Conservation (phyloP, 2,329 filamentous ascomycete genomes). For the Trichoderma sp. region DNA sequence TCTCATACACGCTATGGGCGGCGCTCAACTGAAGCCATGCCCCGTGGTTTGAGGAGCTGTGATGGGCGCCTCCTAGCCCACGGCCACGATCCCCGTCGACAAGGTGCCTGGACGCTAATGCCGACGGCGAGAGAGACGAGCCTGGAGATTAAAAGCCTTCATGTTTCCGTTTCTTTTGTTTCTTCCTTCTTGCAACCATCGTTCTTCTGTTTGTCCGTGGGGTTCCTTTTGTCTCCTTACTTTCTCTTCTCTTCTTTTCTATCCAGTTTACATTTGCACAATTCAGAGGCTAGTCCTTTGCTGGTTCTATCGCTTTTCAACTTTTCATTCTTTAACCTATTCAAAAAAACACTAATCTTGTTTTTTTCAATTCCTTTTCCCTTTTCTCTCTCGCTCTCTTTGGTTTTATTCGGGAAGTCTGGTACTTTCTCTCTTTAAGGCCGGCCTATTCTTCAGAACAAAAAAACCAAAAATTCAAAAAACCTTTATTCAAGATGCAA, state of each 20-base stretch:
- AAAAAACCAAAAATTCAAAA: not conserved
- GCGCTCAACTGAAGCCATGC: constrained; percentile 3
- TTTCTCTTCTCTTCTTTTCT: constrained; percentile 32
- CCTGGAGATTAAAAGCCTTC: constrained; percentile 31
- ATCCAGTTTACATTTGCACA: constrained; percentile 31
- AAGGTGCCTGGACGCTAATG: constrained; percentile 7
- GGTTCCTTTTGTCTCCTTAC: constrained; percentile 35
- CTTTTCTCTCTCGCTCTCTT: constrained; percentile 30
- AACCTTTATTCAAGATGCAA: constrained; percentile 50
- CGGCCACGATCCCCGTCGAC: constrained; percentile 21
- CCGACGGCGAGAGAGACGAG: not conserved
- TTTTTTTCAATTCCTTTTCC: constrained; percentile 31
- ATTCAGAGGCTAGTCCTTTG: constrained; percentile 36
- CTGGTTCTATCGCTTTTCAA: constrained; percentile 37
- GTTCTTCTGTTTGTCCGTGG: constrained; percentile 31
- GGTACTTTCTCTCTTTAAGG: constrained; percentile 28
- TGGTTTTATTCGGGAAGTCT: constrained; percentile 27
- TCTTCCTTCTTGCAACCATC: constrained; percentile 31
- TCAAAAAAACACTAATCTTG: constrained; percentile 17
- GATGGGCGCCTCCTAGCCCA: constrained; percentile 19
- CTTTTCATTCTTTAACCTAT: constrained; percentile 14
- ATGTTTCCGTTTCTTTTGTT: constrained; percentile 28
- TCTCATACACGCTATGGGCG: constrained; percentile 25
- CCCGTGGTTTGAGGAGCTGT: constrained; percentile 22
- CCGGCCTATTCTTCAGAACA: constrained; percentile 30